A percentile compares a stretch with the other conserved stretches of the same genome.
phyloP scores from a whole-genome alignment of 495 filamentous ascomycete species.

The Jackrogersella minutella region DNA sequence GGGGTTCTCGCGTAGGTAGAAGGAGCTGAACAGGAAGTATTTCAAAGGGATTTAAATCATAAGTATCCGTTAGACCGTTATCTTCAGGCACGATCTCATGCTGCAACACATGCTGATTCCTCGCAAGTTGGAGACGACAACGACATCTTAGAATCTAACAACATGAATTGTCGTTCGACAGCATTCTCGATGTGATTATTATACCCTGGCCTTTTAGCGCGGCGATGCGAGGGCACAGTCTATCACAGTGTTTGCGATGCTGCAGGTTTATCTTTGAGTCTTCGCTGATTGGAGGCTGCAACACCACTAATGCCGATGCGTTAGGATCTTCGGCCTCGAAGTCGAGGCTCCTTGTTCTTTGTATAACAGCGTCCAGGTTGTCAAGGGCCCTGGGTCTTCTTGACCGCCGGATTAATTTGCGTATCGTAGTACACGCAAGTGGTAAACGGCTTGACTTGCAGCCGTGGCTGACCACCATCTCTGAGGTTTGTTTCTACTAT shows the following conservation, averaged over 20 bases:
- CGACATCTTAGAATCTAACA: slow-evolving; percentile 21
- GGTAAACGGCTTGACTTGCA: not conserved
- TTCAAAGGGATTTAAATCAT: no score
- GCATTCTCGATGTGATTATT: not conserved
- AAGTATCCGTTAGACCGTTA: no score
- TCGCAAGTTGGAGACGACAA: not conserved
- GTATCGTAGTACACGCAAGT: slow-evolving; percentile 15
- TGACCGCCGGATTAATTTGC: slow-evolving; percentile 32
- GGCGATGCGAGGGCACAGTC: slow-evolving; percentile 37
- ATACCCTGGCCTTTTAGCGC: slow-evolving; percentile 17
- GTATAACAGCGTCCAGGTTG: slow-evolving; percentile 8
- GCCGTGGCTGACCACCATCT: slow-evolving; percentile 9
- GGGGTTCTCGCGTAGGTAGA: no score
- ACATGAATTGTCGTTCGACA: slow-evolving; percentile 31
- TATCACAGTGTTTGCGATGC: slow-evolving; percentile 40
- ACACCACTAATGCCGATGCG: slow-evolving; percentile 34
- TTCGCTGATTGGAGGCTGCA: slow-evolving; percentile 37
- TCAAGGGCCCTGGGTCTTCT: slow-evolving; percentile 15
- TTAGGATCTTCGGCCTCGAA: slow-evolving; percentile 21
- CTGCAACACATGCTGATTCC: not conserved
- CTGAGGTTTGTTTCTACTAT: not conserved
- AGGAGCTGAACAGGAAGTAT: not conserved
- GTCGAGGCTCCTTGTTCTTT: slow-evolving; percentile 26
- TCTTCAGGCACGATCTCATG: no score
- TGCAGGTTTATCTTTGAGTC: slow-evolving; percentile 48